A percentile compares a stretch with the other conserved stretches of the same genome.
Conservation (phyloP, 495 filamentous ascomycete species). For the Annulohypoxylon maeteangense region DNA sequence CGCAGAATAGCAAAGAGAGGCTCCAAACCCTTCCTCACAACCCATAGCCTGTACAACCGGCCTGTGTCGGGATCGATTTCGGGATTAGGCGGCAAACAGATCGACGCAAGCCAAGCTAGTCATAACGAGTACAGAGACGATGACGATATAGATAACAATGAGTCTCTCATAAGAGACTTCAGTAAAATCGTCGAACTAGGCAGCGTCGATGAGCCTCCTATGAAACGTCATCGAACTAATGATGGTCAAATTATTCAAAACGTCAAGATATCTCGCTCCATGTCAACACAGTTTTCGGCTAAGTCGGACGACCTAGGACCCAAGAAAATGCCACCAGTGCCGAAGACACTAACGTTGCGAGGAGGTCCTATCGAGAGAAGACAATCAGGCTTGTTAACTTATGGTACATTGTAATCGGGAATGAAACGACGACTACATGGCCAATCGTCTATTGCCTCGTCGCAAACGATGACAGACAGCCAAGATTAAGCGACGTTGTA, state of each 20-base stretch:
- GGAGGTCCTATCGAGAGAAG: conserved; percentile 12
- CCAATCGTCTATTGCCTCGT: conserved; percentile 10
- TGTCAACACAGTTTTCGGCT: conserved; percentile 23
- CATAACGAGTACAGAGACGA: neutral
- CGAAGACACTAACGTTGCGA: neutral
- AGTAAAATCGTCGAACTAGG: neutral
- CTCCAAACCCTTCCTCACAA: conserved; percentile 22
- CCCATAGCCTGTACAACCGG: conserved; percentile 46
- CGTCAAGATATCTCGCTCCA: conserved; percentile 32
- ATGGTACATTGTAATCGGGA: neutral
- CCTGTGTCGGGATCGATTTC: conserved; percentile 40
- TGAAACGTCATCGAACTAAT: conserved; percentile 12
- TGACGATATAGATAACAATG: neutral
- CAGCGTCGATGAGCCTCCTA: conserved; percentile 1
- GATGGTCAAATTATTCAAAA: neutral
- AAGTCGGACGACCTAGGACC: neutral
- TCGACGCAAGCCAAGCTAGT: neutral
- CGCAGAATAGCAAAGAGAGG: conserved; percentile 34
- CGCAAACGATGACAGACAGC: conserved; percentile 7
- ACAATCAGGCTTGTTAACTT: conserved; percentile 12
- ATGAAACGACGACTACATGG: neutral
- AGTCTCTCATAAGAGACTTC: neutral
- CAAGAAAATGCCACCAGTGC: neutral
- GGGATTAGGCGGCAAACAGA: neutral
- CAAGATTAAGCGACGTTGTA: neutral